Evolutionary conservation across 371 early-diverging fungal genomes (phyloP).

Genomic region (Neoconidiobolus thromboides): DNA sequence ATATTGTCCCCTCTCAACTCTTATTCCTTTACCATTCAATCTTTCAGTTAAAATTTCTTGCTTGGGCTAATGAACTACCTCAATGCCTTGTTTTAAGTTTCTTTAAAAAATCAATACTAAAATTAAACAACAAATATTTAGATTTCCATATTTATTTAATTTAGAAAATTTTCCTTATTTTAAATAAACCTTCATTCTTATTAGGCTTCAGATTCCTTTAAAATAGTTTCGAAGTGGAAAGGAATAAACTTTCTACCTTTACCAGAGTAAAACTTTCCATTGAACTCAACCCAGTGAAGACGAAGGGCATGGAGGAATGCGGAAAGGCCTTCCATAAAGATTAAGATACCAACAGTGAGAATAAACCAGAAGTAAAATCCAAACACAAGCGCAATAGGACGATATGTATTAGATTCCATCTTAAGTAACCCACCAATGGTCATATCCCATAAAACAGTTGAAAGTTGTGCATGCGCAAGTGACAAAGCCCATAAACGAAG

Average conservation of each 20-base stretch:
- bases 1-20: no score
- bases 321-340: conserved; percentile 96
- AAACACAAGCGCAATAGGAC: conserved; percentile 40
- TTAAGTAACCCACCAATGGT: conserved; percentile 24
- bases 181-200: no score
- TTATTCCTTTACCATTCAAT: no score
- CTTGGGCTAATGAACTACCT: no score
- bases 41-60: no score
- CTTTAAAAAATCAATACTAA: no score
- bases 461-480: conserved; percentile 98
- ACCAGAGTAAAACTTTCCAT: conserved; percentile 93
- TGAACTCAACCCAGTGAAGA: conserved; percentile 99
- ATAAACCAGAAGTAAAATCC: conserved; percentile 68
- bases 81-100: no score
- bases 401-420: conserved; percentile 8
- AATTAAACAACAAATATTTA: no score
- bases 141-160: no score
- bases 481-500: conserved; percentile 99
- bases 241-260: conserved; percentile 69
- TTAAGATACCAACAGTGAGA: conserved; percentile 69
- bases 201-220: no score
- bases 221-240: conserved; percentile 19
- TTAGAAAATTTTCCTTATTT: no score
- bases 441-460: conserved; percentile 96
- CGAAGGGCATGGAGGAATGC: conserved; percentile 98